Base-by-base conservation (phyloP, 208 protist genomes). In the Angomonas deanei region DNA sequence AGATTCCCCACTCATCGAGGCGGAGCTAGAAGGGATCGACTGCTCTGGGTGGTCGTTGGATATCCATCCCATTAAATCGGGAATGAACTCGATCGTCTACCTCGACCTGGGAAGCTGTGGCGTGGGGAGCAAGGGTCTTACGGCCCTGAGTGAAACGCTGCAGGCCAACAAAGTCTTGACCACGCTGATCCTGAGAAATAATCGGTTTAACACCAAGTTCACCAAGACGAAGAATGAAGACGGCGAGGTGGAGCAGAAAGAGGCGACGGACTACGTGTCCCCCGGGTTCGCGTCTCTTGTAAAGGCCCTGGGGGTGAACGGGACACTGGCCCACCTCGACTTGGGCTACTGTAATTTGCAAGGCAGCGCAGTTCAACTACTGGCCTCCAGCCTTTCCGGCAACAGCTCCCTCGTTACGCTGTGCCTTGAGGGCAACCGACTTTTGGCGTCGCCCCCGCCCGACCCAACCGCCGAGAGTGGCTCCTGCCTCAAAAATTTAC, bases 91-190 rank as follows among this genome's bases (percentile, higher is more conserved):
- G 6, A 31, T 94, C 19, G 62, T 67, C 21, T 64, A 79, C 15
- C 63, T 94, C n/a, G 86, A 94, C 61, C 53, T 94, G 2, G 68
- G 72, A 13, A 85, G 86, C 58, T 91, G 85, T 58, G 61, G 72
- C 53, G 82, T 94, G 61, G 72, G 73, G 23, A 74, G 66, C 63
- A 64, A 61, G 2, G 85, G 86, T 10, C 36, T 91, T 17, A 70
- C 76, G 48, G 47, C 64, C n/a, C 68, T 94, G 23, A 72, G 78
- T 15, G 63, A 67, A 13, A 61, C 68, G 1, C 71, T 94, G 28
- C n/a, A 33, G 31, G 68, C 66, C 24, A 92, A 92, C 66, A 72
- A 56, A 27, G 70, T 76, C 6, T 61, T 94, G 21, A 71, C 81
- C 64, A 70, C 72, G 39, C 68, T 94, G n/a, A 66, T 84, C 19